These are phyloP conservation scores for Eimeria zaria DNA, from an alignment of 169 alveolate species.

Conservation along the genomic window DNA sequence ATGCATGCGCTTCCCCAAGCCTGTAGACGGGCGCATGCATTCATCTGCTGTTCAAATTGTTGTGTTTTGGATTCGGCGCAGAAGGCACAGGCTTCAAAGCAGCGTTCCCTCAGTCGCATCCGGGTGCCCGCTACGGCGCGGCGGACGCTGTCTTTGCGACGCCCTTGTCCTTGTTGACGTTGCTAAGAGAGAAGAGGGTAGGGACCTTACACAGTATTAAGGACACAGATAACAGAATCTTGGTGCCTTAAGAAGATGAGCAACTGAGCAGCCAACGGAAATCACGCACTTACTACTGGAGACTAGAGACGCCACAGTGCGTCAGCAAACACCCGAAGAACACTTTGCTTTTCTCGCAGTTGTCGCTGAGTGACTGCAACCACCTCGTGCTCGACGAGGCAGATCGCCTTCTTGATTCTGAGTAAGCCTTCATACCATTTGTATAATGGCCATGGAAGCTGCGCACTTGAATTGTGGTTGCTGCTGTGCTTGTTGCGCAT, in stretches of 20 bases:
- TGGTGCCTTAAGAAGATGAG: neutral
- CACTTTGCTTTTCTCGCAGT: slow-evolving; percentile 15
- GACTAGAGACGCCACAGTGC: neutral
- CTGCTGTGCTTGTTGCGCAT: neutral
- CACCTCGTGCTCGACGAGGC: slow-evolving; percentile 92
- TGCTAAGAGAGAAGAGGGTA: slow-evolving; percentile 29
- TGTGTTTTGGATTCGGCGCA: neutral
- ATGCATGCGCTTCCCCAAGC: neutral
- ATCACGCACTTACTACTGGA: neutral
- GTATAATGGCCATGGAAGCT: neutral
- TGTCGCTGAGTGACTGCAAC: slow-evolving; percentile 86
- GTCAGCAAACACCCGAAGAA: neutral
- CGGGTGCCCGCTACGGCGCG: slow-evolving; percentile 40
- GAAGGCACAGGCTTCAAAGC: slow-evolving; percentile 67
- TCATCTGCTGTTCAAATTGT: neutral
- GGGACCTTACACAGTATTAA: neutral
- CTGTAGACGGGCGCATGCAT: neutral
- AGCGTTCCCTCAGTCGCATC: slow-evolving; percentile 61
- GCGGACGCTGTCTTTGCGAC: slow-evolving; percentile 68
- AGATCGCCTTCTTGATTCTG: slow-evolving; percentile 89
- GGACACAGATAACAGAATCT: too few relatives aligned
- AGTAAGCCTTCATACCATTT: slow-evolving; percentile 19
- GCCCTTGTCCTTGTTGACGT: slow-evolving; percentile 21
- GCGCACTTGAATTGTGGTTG: neutral
- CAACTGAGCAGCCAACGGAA: neutral